phyloP scores from a whole-genome alignment of 768 basidiomycete genomes.

The Exidia glandulosa region DNA sequence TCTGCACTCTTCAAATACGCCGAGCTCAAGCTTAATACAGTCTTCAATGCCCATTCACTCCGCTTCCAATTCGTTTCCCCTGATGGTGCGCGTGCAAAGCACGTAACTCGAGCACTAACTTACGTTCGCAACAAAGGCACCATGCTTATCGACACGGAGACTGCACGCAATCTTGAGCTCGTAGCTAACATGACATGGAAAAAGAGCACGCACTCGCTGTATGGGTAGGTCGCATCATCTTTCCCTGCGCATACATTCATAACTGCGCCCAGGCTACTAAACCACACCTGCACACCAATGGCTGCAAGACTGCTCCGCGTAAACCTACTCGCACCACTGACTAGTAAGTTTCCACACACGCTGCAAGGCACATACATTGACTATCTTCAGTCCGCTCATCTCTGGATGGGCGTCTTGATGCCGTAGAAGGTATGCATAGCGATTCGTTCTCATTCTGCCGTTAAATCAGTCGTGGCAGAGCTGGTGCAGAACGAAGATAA shows the following conservation, averaged over 20 bases:
- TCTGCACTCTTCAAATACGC: slow-evolving; percentile 83
- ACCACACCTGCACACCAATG: slow-evolving; percentile 87
- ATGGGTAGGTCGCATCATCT: slow-evolving; percentile 45
- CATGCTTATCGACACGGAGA: slow-evolving; percentile 90
- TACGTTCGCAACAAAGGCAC: too few relatives aligned
- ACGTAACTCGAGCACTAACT: neutral
- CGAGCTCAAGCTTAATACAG: slow-evolving; percentile 55
- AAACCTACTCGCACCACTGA: slow-evolving; percentile 74
- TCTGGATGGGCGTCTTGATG: slow-evolving; percentile 76
- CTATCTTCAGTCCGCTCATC: slow-evolving; percentile 40
- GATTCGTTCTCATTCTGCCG: slow-evolving; percentile 1
- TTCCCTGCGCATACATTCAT: neutral
- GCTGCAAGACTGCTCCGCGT: slow-evolving; percentile 68
- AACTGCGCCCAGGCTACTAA: slow-evolving; percentile 50
- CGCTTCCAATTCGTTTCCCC: slow-evolving; percentile 67
- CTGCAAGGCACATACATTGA: too few relatives aligned
- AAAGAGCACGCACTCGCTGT: slow-evolving; percentile 64
- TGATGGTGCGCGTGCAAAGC: slow-evolving; percentile 30
- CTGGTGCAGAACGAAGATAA: slow-evolving; percentile 65
- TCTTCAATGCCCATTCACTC: slow-evolving; percentile 59
- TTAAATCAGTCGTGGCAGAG: slow-evolving; percentile 34
- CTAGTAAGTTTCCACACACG: too few relatives aligned
- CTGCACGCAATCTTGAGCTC: slow-evolving; percentile 79
- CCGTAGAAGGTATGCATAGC: slow-evolving; percentile 56
- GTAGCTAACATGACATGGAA: slow-evolving; percentile 61